phyloP scores from a whole-genome alignment of 306 rosid genomes.

The Dryas octopetala region DNA sequence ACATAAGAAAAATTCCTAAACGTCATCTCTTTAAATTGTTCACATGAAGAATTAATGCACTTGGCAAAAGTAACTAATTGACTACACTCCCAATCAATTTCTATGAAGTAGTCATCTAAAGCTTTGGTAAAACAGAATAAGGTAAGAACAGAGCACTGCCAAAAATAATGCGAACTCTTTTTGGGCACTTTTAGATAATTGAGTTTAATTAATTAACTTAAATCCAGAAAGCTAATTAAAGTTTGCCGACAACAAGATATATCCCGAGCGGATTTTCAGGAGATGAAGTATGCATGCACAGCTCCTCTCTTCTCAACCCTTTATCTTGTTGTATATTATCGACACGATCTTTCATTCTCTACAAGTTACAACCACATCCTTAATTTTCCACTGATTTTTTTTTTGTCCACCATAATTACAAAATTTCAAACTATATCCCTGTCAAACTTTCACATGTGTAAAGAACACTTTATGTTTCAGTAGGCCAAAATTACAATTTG shows the following conservation, averaged over 20 bases:
- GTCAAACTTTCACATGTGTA: no score
- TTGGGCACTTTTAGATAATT: neutral
- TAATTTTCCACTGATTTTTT: neutral
- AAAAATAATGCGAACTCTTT: neutral
- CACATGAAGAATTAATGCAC: no score
- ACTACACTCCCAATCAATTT: neutral
- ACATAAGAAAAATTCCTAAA: no score
- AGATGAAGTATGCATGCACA: neutral
- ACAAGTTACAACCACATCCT: neutral
- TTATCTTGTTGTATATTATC: neutral
- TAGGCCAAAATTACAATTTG: no score
- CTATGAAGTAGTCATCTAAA: neutral
- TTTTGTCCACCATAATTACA: no score
- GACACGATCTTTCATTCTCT: neutral
- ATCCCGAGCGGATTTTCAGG: slow-evolving; percentile 18
- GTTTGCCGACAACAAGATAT: slow-evolving; percentile 20
- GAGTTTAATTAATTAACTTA: neutral
- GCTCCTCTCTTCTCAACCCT: neutral
- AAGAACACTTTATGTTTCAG: no score
- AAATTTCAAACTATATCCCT: no score
- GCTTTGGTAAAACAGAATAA: neutral
- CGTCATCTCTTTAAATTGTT: no score
- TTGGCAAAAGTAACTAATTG: no score
- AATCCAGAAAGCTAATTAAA: slow-evolving; percentile 4
- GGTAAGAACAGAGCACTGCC: neutral